Evolutionary conservation across 306 rosid species (phyloP), one percentile per base, ranked within the genome.

Genomic region (Arachis hypogaea): DNA sequence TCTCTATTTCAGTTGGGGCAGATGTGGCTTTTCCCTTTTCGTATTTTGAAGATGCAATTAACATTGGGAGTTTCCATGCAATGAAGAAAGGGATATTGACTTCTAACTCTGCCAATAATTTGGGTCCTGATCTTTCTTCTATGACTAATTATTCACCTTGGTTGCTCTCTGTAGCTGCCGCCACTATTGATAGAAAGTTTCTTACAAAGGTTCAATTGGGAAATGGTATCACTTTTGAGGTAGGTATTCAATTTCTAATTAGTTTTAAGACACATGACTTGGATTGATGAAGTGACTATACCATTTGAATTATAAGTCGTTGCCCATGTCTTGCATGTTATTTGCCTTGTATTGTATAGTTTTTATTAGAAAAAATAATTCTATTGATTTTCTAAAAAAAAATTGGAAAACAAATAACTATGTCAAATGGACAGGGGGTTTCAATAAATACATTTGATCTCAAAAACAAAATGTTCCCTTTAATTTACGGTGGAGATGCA

Each of bases 1-100:
- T 87, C 51, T 77, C 87, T 9, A 0, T 77, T 16, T 89, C 90
- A 6, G 1, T 49, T 0, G 93, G 74, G 29, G 0, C 10, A 11
- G 0, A 0, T 0, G 9, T 0, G 2, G 0, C 5, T 0, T 0
- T 0, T 0, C 2, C 9, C 0, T 55, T 7, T 60, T 1, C 9
- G 4, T 88, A 83, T 76, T 85, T 89, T 54, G 1, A 62, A 0
- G 14, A 59, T 28, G 0, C 80, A n/a, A 28, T 33, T 7, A 55
- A 82, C 6, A 82, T 90, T 7, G 96, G 92, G 62, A 70, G 88
- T 57, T 90, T 87, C 46, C 92, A 90, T 50, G 85, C 92, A 18
- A 75, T 82, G 85, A 77, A 49, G 42, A 80, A 28, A 5, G 88
- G 90, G 5, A 81, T 87, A 11, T 47, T 86, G 36, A 85, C 89